These are phyloP conservation scores for Xanthoconium separans DNA, from an alignment of 1,284 basidiomycete genomes.

Conservation along the genomic window DNA sequence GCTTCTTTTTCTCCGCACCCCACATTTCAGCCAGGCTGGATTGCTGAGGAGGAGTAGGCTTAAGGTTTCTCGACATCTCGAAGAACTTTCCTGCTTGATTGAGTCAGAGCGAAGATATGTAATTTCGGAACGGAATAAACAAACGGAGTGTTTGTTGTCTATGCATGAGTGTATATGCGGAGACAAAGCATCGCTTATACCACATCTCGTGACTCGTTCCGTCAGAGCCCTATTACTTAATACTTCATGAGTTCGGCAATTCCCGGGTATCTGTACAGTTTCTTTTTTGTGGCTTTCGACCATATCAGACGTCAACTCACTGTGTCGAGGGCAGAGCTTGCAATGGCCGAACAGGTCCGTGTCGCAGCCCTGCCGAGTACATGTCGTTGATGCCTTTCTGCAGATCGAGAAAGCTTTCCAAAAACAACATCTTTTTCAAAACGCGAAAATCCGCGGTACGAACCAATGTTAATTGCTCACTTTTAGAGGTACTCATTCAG, in stretches of 20 bases:
- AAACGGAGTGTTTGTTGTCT: constrained; percentile 73
- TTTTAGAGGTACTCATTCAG: constrained; percentile 12
- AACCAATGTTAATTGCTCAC: not conserved
- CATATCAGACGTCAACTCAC: constrained; percentile 20
- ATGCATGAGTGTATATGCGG: constrained; percentile 44
- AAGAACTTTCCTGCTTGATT: constrained; percentile 61
- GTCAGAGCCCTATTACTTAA: not conserved
- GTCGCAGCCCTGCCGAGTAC: not conserved
- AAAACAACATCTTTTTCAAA: constrained; percentile 98
- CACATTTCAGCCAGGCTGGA: constrained; percentile 72
- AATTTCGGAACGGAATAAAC: constrained; percentile 8
- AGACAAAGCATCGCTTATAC: constrained; percentile 8
- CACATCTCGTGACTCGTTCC: constrained; percentile 8
- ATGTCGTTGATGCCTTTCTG: not conserved
- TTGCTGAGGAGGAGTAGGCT: constrained; percentile 65
- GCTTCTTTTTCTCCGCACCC: constrained; percentile 52
- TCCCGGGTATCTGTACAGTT: constrained; percentile 54
- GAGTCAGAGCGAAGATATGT: constrained; percentile 2
- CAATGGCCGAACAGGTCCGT: constrained; percentile 34
- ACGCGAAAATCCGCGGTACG: constrained; percentile 90
- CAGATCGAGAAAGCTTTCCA: constrained; percentile 94
- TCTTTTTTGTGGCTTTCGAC: constrained; percentile 39
- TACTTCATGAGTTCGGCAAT: constrained; percentile 30
- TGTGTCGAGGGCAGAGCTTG: constrained; percentile 14
- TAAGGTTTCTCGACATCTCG: constrained; percentile 61